phyloP scores from a whole-genome alignment of 768 basidiomycete species.

The Pisolithus microcarpus region DNA sequence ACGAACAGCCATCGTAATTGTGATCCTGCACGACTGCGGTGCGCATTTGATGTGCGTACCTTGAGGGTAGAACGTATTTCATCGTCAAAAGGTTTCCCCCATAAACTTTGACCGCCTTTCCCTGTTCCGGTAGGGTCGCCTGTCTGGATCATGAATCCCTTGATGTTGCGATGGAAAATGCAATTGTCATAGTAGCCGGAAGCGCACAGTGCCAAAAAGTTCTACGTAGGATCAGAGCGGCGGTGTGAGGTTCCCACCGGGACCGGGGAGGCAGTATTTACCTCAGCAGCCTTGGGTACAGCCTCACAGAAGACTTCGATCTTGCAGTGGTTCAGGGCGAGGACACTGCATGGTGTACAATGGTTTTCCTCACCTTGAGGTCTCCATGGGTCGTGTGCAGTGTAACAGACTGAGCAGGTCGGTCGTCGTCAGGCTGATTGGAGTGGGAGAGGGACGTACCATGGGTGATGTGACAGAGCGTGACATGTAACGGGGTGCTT shows the following conservation, averaged over 20 bases:
- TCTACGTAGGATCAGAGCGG: slow-evolving; percentile 39
- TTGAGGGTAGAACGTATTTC: slow-evolving; percentile 93
- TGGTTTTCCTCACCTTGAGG: slow-evolving; percentile 64
- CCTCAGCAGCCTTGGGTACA: slow-evolving; percentile 92
- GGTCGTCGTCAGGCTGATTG: slow-evolving; percentile 16
- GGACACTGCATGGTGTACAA: not conserved
- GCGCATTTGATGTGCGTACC: slow-evolving; percentile 35
- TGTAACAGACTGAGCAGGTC: slow-evolving; percentile 69
- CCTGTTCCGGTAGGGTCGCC: slow-evolving; percentile 87
- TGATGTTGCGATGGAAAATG: slow-evolving; percentile 92
- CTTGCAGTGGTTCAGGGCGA: slow-evolving; percentile 23
- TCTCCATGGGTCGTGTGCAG: slow-evolving; percentile 93
- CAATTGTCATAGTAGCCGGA: slow-evolving; percentile 80
- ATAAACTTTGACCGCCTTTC: slow-evolving; percentile 95
- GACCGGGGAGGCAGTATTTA: slow-evolving; percentile 17
- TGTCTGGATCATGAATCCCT: slow-evolving; percentile 92
- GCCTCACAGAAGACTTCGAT: slow-evolving; percentile 97
- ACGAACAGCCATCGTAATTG: not conserved
- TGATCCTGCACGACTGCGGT: not conserved
- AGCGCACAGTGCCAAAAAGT: slow-evolving; percentile 92
- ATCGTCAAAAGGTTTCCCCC: slow-evolving; percentile 87
- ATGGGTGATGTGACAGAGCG: slow-evolving; percentile 19
- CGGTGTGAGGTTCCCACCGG: too few species aligned
- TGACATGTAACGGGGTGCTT: slow-evolving; percentile 18
- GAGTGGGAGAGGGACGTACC: slow-evolving; percentile 14